Evolutionary conservation across 306 rosid species (phyloP).

Genomic region (Trifolium subterraneum): DNA sequence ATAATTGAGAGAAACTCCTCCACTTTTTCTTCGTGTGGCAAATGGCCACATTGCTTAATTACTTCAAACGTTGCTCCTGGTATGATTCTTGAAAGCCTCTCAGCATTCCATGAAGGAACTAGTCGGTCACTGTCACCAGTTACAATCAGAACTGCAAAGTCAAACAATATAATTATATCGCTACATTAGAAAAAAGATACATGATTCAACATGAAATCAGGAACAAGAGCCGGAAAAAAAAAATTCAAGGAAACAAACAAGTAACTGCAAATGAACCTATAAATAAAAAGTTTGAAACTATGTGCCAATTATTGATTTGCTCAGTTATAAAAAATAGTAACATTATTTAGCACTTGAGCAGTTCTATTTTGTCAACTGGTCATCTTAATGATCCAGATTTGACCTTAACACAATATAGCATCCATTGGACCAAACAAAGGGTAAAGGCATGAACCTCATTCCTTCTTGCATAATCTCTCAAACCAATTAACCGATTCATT

Average conservation of each 20-base stretch:
- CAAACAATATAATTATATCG: slow-evolving; percentile 35
- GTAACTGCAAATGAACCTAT: slow-evolving; percentile 22
- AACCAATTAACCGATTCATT: slow-evolving; percentile 17
- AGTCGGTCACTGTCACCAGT: slow-evolving; percentile 84
- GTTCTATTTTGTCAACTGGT: background rate
- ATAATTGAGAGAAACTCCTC: slow-evolving; percentile 74
- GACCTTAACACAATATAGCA: slow-evolving; percentile 11
- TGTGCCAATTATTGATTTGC: slow-evolving; percentile 5
- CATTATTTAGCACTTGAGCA: slow-evolving; percentile 5
- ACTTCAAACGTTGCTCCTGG: slow-evolving; percentile 77
- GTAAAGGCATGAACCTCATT: slow-evolving; percentile 1
- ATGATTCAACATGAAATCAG: slow-evolving; percentile 22
- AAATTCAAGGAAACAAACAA: slow-evolving; percentile 4
- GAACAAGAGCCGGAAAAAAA: slow-evolving; percentile 7
- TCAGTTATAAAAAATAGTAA: slow-evolving; percentile 1
- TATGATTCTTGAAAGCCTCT: slow-evolving; percentile 78
- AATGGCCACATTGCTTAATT: slow-evolving; percentile 85
- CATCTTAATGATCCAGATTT: slow-evolving; percentile 32
- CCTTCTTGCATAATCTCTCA: slow-evolving; percentile 33
- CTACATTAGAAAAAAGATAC: slow-evolving; percentile 10
- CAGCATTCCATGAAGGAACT: slow-evolving; percentile 89
- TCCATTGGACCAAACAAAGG: slow-evolving; percentile 4
- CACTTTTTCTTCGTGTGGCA: slow-evolving; percentile 91
- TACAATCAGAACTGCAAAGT: slow-evolving; percentile 72
- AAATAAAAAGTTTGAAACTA: background rate